These are phyloP conservation scores for Sporisorium reilianum DNA, from an alignment of 1,284 basidiomycete genomes.

Conservation along the genomic window DNA sequence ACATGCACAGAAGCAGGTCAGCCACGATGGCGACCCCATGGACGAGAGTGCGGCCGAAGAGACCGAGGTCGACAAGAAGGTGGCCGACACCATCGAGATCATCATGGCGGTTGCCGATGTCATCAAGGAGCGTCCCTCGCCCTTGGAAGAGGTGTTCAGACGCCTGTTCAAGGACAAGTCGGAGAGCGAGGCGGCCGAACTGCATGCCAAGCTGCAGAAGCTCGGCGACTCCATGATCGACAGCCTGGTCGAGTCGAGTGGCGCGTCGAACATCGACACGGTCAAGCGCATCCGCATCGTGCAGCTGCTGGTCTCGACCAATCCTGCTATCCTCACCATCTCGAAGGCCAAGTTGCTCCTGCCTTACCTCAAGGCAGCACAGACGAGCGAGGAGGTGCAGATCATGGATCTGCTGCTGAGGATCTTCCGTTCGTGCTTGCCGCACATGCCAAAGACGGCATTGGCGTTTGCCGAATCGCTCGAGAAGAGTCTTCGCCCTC, in stretches of 20 bases:
- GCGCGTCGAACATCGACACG: conserved; percentile 72
- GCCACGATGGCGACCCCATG: background rate
- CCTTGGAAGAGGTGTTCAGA: conserved; percentile 84
- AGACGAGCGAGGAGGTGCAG: conserved; percentile 82
- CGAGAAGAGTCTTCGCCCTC: conserved; percentile 80
- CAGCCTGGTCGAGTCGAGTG: conserved; percentile 84
- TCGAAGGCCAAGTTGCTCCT: conserved; percentile 83
- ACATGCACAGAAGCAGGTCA: background rate
- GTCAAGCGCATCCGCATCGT: conserved; percentile 78
- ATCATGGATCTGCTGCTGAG: conserved; percentile 73
- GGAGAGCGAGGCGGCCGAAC: conserved; percentile 61
- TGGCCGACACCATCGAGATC: conserved; percentile 75
- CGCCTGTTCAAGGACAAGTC: conserved; percentile 67
- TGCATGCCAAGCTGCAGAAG: conserved; percentile 78
- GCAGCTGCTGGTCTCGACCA: conserved; percentile 81
- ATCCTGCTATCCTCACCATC: conserved; percentile 83
- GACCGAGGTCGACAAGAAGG: conserved; percentile 30
- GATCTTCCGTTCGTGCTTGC: conserved; percentile 86
- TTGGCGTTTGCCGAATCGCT: conserved; percentile 80
- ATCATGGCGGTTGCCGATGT: conserved; percentile 86
- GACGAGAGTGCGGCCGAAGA: conserved; percentile 15
- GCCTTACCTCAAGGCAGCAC: conserved; percentile 85
- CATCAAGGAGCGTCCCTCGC: conserved; percentile 83
- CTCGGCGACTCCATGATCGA: conserved; percentile 87
- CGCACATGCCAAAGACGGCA: conserved; percentile 78